Conservation (phyloP, 2,329 filamentous ascomycete species). For the Pseudogymnoascus sp. region DNA sequence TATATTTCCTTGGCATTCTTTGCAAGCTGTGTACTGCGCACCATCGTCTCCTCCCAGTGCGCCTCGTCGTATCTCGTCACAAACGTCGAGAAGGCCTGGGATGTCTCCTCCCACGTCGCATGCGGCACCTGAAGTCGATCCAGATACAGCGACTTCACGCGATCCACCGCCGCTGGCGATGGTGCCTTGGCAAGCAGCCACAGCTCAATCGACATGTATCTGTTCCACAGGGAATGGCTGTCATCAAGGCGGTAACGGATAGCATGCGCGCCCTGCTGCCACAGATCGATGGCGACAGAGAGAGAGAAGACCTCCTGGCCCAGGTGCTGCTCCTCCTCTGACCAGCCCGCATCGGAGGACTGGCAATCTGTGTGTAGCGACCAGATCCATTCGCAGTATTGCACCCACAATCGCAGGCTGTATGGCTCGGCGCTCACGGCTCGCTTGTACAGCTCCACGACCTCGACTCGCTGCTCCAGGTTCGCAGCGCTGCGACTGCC, state of each 20-base stretch:
- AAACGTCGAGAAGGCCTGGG: constrained; percentile 68
- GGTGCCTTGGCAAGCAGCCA: constrained; percentile 55
- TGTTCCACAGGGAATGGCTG: constrained; percentile 74
- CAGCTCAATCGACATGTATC: constrained; percentile 66
- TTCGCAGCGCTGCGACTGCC: constrained; percentile 54
- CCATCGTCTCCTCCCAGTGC: constrained; percentile 71
- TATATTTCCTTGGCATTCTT: constrained; percentile 59
- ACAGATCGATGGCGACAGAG: constrained; percentile 59
- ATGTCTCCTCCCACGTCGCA: constrained; percentile 67
- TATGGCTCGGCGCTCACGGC: constrained; percentile 66
- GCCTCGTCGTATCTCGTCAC: constrained; percentile 63
- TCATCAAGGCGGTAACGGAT: constrained; percentile 70
- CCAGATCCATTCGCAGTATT: constrained; percentile 74
- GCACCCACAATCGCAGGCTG: constrained; percentile 68
- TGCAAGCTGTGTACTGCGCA: constrained; percentile 57
- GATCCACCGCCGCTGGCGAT: constrained; percentile 52
- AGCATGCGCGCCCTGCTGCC: constrained; percentile 64
- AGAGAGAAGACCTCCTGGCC: constrained; percentile 68
- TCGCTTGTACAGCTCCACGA: constrained; percentile 66
- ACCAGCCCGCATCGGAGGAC: constrained; percentile 49
- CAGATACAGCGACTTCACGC: constrained; percentile 63
- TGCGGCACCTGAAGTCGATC: constrained; percentile 69
- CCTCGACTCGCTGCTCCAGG: constrained; percentile 60
- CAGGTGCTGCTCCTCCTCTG: constrained; percentile 61
- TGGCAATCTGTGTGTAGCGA: constrained; percentile 61